Evolutionary conservation across 495 filamentous ascomycete genomes (phyloP).

Genomic region (Hyphodiscus hymeniophilus): DNA sequence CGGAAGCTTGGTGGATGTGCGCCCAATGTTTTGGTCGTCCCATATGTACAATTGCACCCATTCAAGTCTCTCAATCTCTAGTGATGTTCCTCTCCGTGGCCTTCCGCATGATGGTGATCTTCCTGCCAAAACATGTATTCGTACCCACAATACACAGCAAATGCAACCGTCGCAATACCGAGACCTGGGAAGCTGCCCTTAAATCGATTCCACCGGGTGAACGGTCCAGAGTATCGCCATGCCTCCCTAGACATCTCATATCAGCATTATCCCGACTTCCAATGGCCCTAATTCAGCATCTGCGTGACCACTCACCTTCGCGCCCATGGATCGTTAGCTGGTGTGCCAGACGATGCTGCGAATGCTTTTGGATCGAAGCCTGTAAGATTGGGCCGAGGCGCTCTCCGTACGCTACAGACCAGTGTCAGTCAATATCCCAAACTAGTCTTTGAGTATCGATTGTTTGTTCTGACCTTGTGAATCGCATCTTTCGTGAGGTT

Average conservation of each 20-base stretch:
- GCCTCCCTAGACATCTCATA: slow-evolving; percentile 54
- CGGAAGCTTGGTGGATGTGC: too few relatives aligned
- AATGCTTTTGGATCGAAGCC: slow-evolving; percentile 75
- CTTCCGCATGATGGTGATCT: slow-evolving; percentile 53
- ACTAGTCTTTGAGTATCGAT: slow-evolving; percentile 1
- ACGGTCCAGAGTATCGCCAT: slow-evolving; percentile 89
- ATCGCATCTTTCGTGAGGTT: slow-evolving; percentile 23
- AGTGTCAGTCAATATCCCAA: neutral
- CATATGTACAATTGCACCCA: slow-evolving; percentile 18
- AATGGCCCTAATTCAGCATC: neutral
- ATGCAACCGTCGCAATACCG: slow-evolving; percentile 85
- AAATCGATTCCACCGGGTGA: slow-evolving; percentile 84
- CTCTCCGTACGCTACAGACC: slow-evolving; percentile 13
- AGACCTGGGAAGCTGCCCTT: slow-evolving; percentile 78
- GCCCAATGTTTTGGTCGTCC: slow-evolving; percentile 8
- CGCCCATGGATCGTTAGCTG: slow-evolving; percentile 77
- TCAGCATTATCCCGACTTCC: neutral
- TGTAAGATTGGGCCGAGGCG: slow-evolving; percentile 60
- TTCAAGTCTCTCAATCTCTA: slow-evolving; percentile 5
- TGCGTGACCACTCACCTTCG: slow-evolving; percentile 4
- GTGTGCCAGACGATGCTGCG: slow-evolving; percentile 53
- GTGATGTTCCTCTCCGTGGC: slow-evolving; percentile 34
- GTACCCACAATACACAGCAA: slow-evolving; percentile 78
- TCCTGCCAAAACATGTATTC: slow-evolving; percentile 81
- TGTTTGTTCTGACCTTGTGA: slow-evolving; percentile 12